Evolutionary conservation across 768 basidiomycete genomes (phyloP).

Genomic region (Cystobasidium onofrii): DNA sequence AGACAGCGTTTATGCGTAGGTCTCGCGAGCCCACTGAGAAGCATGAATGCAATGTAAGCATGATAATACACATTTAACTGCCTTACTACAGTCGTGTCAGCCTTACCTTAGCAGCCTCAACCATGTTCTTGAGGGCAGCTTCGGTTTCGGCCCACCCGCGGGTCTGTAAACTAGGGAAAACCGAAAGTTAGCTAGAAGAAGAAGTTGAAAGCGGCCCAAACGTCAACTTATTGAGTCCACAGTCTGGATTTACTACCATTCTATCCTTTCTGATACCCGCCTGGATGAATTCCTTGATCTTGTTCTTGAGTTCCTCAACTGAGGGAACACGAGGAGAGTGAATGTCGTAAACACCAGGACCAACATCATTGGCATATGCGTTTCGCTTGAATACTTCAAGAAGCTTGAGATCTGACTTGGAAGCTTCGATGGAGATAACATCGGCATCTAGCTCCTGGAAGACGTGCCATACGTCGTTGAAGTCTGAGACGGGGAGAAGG

Average conservation of each 20-base stretch:
- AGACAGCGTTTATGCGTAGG: conserved; percentile 27
- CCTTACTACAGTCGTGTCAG: too few relatives aligned
- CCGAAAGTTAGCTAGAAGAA: not conserved
- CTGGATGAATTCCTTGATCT: conserved; percentile 68
- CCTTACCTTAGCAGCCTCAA: conserved; percentile 32
- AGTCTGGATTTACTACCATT: conserved; percentile 51
- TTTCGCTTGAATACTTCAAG: conserved; percentile 88
- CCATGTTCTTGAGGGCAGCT: conserved; percentile 47
- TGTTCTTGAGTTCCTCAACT: conserved; percentile 86
- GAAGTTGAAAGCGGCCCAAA: too few relatives aligned
- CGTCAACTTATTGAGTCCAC: conserved; percentile 96
- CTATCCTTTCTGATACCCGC: conserved; percentile 18
- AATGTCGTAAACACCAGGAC: conserved; percentile 84
- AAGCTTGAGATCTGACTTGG: conserved; percentile 97
- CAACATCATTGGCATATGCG: conserved; percentile 94
- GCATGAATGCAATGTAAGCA: too few relatives aligned
- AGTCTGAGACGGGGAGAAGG: conserved; percentile 60
- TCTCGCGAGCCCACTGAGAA: conserved; percentile 27
- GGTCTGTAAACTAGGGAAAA: not conserved
- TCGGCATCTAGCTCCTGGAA: conserved; percentile 96
- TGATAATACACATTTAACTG: too few relatives aligned
- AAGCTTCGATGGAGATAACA: conserved; percentile 93
- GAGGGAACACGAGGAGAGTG: conserved; percentile 97
- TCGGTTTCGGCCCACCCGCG: conserved; percentile 60
- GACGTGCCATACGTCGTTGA: conserved; percentile 95